These are phyloP conservation scores for Floccularia luteovirens DNA, from an alignment of 768 basidiomycete species.

Conservation along the genomic window DNA sequence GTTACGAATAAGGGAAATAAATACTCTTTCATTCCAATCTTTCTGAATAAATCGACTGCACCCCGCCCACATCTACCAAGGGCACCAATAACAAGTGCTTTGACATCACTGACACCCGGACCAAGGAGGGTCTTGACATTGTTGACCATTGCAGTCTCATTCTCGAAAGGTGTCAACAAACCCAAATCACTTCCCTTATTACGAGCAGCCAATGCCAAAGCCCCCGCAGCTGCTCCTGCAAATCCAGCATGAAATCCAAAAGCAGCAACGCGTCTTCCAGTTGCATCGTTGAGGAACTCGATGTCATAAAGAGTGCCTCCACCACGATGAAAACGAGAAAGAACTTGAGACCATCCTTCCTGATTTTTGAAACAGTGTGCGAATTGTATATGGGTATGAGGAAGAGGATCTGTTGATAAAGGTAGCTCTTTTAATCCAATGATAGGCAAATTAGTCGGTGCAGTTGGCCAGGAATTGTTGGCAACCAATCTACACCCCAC, in stretches of 20 bases:
- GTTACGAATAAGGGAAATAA: constrained; percentile 1
- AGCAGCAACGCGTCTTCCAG: constrained; percentile 88
- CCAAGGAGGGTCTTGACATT: constrained; percentile 62
- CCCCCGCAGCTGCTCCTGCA: constrained; percentile 92
- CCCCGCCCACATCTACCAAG: constrained; percentile 92
- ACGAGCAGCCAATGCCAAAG: constrained; percentile 70
- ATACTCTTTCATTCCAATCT: constrained; percentile 91
- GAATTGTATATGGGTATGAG: constrained; percentile 96
- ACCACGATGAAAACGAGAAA: constrained; percentile 80
- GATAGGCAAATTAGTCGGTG: constrained; percentile 70
- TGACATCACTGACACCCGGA: constrained; percentile 64
- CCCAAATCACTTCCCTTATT: constrained; percentile 55
- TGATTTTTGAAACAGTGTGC: constrained; percentile 98
- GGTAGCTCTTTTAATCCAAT: constrained; percentile 97
- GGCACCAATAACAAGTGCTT: constrained; percentile 92
- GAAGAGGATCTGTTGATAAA: constrained; percentile 71
- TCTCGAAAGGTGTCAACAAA: constrained; percentile 68
- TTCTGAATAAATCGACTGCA: constrained; percentile 91
- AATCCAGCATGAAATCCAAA: constrained; percentile 99
- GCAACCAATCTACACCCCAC: constrained; percentile 85
- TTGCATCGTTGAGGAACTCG: constrained; percentile 85
- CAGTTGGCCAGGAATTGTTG: constrained; percentile 84
- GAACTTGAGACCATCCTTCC: constrained; percentile 83
- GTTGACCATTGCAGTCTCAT: constrained; percentile 79
- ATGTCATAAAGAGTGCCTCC: constrained; percentile 88